phyloP scores from a whole-genome alignment of 192 early-diverging fungal species.

The Podila minutissima region DNA sequence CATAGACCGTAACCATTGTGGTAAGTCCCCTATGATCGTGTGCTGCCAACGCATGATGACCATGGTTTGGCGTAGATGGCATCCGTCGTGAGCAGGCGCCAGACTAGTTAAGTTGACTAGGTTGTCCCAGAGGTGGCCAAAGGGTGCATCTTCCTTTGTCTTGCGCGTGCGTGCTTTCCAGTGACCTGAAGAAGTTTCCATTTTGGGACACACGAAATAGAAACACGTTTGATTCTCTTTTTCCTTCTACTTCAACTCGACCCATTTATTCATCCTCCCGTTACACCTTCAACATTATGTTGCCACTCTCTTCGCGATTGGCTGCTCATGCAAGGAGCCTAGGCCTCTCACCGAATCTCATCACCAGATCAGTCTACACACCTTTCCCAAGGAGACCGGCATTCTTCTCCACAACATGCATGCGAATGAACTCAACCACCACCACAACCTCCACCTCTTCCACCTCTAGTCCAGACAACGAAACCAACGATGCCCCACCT shows the following conservation, averaged over 20 bases:
- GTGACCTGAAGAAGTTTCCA: too few species aligned
- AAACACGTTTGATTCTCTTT: background rate
- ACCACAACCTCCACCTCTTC: background rate
- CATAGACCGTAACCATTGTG: too few species aligned
- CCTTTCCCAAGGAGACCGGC: constrained; percentile 27
- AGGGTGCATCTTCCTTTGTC: too few species aligned
- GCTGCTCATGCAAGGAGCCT: background rate
- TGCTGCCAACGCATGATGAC: too few species aligned
- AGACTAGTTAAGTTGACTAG: too few species aligned
- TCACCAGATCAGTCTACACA: constrained; percentile 8
- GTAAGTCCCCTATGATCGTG: too few species aligned
- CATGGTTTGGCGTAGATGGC: too few species aligned
- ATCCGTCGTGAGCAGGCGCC: too few species aligned
- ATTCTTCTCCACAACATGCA: constrained; percentile 28
- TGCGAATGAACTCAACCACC: background rate
- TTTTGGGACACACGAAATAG: background rate
- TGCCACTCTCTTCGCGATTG: constrained; percentile 5
- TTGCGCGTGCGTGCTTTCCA: too few species aligned
- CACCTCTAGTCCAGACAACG: background rate
- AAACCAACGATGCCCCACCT: background rate
- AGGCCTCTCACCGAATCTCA: background rate
- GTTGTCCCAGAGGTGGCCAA: too few species aligned
- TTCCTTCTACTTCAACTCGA: background rate
- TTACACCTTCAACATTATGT: constrained; percentile 6
- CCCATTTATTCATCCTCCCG: background rate